Conservation (phyloP, 495 filamentous ascomycete species). For the Penicillium nucicola region DNA sequence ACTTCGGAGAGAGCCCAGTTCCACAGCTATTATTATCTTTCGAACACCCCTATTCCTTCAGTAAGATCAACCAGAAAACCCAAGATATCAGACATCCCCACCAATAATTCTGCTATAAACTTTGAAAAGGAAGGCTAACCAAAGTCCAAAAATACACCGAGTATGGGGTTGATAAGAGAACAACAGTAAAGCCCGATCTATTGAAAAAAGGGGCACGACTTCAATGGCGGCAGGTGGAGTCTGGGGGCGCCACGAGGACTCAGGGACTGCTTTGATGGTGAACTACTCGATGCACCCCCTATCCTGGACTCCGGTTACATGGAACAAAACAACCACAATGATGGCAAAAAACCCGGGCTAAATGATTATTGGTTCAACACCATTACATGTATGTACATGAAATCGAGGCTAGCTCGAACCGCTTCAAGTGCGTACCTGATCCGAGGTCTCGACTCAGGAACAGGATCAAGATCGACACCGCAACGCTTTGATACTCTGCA, state of each 20-base stretch:
- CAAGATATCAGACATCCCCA: neutral
- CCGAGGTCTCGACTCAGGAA: slow-evolving; percentile 11
- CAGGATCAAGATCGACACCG: slow-evolving; percentile 5
- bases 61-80: neutral
- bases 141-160: slow-evolving; percentile 7
- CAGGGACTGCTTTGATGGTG: neutral
- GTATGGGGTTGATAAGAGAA: slow-evolving; percentile 6
- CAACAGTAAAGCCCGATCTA: slow-evolving; percentile 4
- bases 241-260: slow-evolving; percentile 18
- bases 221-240: slow-evolving; percentile 24
- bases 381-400: neutral
- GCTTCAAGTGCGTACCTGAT: slow-evolving; percentile 1
- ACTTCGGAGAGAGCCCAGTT: neutral
- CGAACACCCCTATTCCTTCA: slow-evolving; percentile 3
- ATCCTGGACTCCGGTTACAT: slow-evolving; percentile 12
- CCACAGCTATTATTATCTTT: slow-evolving; percentile 1
- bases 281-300: slow-evolving; percentile 7
- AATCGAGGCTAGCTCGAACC: slow-evolving; percentile 1
- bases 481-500: neutral
- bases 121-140: slow-evolving; percentile 3
- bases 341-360: neutral
- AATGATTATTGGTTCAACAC: neutral
- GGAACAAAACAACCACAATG: neutral
- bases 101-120: slow-evolving; percentile 9
- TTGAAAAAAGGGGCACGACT: slow-evolving; percentile 12